These are phyloP conservation scores for Cucumis variabilis DNA, from an alignment of 331 rosid species.

Conservation along the genomic window DNA sequence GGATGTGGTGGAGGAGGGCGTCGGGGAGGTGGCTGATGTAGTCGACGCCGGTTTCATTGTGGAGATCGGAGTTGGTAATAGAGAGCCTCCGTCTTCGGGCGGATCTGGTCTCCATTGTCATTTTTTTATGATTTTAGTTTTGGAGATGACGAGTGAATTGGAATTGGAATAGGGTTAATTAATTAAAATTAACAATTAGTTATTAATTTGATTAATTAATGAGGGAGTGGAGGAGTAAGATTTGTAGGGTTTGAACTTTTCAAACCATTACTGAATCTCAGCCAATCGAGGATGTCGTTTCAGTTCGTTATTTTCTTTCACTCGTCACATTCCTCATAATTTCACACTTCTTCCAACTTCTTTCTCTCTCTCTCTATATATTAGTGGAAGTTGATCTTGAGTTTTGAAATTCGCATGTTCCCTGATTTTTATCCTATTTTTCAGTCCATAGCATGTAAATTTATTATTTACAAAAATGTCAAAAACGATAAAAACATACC, in stretches of 20 bases:
- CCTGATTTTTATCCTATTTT: too few species aligned
- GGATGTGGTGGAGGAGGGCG: constrained; percentile 64
- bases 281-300: neutral
- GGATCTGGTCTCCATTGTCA: constrained; percentile 67
- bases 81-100: constrained; percentile 53
- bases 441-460: too few species aligned
- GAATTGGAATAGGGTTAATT: neutral
- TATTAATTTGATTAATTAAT: too few species aligned
- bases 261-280: neutral
- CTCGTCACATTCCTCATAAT: neutral
- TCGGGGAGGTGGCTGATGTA: constrained; percentile 81
- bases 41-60: constrained; percentile 34
- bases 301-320: neutral
- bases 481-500: too few species aligned
- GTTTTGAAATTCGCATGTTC: too few species aligned
- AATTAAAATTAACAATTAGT: too few species aligned
- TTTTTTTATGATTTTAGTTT: too few species aligned
- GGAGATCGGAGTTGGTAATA: neutral
- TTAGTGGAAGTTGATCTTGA: too few species aligned
- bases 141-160: neutral
- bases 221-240: neutral
- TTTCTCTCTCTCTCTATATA: too few species aligned
- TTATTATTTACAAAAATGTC: too few species aligned
- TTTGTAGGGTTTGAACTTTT: neutral
- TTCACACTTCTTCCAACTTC: neutral